These are phyloP conservation scores for Pseudocercospora eumusae DNA, from an alignment of 2,329 filamentous ascomycete species.

Conservation along the genomic window DNA sequence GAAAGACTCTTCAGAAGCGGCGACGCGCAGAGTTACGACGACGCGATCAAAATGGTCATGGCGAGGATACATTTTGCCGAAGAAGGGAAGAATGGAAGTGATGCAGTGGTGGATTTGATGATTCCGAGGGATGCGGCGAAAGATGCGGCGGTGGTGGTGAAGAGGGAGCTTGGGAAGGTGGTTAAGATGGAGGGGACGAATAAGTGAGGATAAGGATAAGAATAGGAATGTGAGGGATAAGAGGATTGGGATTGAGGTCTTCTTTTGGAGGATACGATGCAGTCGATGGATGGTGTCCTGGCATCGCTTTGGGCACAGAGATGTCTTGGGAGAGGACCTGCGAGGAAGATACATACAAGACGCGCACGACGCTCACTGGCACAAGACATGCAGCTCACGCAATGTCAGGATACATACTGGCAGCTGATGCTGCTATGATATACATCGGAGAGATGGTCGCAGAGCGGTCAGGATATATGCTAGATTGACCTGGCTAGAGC, in stretches of 20 bases:
- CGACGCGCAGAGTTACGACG: constrained; percentile 58
- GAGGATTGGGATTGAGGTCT: not conserved
- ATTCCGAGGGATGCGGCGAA: constrained; percentile 49
- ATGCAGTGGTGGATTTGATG: constrained; percentile 24
- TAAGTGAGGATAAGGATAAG: constrained; percentile 19
- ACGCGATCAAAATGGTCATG: constrained; percentile 57
- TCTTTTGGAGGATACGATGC: not conserved
- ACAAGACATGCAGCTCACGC: not conserved
- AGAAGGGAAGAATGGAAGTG: constrained; percentile 29
- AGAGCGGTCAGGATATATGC: not conserved
- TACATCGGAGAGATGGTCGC: not conserved
- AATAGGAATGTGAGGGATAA: too few relatives aligned
- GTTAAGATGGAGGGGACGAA: constrained; percentile 31
- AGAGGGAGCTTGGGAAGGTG: constrained; percentile 46
- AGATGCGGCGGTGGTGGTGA: constrained; percentile 55
- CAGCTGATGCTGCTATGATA: not conserved
- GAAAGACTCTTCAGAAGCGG: constrained; percentile 59
- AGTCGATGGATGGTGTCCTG: not conserved
- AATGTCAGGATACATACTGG: not conserved
- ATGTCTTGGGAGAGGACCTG: not conserved
- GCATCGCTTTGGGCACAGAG: not conserved
- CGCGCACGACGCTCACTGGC: not conserved
- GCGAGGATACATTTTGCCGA: constrained; percentile 39
- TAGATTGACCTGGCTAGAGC: not conserved
- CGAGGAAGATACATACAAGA: not conserved